Percentiles rank a stretch among this genome's conserved stretches.
Evolutionary conservation across 371 early-diverging fungal genomes (phyloP).

Genomic region (Syncephalis fuscata): DNA sequence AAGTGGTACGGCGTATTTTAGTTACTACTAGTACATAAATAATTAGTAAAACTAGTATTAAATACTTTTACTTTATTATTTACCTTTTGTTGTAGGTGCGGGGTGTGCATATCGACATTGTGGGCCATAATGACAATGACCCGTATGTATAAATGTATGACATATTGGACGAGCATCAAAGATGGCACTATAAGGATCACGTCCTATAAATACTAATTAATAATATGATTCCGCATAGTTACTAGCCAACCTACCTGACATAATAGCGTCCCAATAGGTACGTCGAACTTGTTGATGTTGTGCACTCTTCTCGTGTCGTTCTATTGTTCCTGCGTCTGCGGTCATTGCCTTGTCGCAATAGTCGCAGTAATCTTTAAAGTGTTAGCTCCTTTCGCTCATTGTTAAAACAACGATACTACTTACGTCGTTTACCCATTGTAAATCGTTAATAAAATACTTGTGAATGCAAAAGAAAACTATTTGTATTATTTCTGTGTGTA

Average conservation of each 20-base stretch:
- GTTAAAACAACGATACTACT: too few species aligned
- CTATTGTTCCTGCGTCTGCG: constrained; percentile 5
- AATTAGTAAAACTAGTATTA: constrained; percentile 2
- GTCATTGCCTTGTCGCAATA: constrained; percentile 8
- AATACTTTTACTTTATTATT: too few species aligned
- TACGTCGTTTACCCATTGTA: too few species aligned
- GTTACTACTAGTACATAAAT: too few species aligned
- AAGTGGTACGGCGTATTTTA: neutral
- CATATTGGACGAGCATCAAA: constrained; percentile 1
- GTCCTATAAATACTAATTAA: neutral
- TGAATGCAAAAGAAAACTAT: too few species aligned
- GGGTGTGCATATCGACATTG: constrained; percentile 10
- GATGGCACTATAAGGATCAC: neutral
- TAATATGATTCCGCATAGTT: neutral
- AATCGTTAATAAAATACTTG: too few species aligned
- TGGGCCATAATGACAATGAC: constrained; percentile 8
- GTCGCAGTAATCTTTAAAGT: constrained; percentile 10
- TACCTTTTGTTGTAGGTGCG: neutral
- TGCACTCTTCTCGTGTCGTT: constrained; percentile 5
- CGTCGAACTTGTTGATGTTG: constrained; percentile 7
- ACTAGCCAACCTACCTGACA: neutral
- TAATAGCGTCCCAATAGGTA: constrained; percentile 7
- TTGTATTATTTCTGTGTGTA: too few species aligned
- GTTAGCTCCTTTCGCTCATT: too few species aligned
- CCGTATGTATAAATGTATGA: constrained; percentile 4